Base-by-base conservation (phyloP, 202 grass and related monocot genomes). In the Bolboschoenoplectus hybrid region DNA sequence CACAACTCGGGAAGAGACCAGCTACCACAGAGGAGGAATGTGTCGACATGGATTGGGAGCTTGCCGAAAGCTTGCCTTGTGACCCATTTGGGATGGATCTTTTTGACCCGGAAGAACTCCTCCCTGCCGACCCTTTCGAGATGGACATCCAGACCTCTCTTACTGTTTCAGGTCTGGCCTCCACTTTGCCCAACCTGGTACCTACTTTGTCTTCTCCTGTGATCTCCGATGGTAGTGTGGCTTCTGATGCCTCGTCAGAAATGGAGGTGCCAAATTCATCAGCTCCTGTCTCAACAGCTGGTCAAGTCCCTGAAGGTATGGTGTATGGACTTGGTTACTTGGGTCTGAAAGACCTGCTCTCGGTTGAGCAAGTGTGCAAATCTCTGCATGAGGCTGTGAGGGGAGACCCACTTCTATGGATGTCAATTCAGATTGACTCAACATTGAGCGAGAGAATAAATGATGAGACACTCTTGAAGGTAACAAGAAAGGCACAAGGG, bases 81-180 rank as follows among this genome's bases (percentile, higher is more conserved):
- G 93, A 89, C 6, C 93, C 92, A 62, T 74, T 84, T 0, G 94
- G 87, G 65, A 68, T 89, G 71, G 81, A 87, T 26, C 78, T 87
- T 19, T n/a, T 81, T 64, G 87, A 87, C 60, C 89, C 89, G 0
- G 94, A 86, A 47, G 79, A 87, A 65, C 83, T 86, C 55, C 83
- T 97, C 66, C 95, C 95, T 3, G 64, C 58, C 0, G 95, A 97
- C 44, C 92, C 95, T 44, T 97, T 94, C 4, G 95, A 82, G 63
- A 97, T 97, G 94, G 89, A 91, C 44, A 63, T 93, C 38, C 82
- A 86, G 80, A 86, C 82, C 65, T 82, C 89, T 1, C 58, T 88
- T 14, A 87, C 84, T 0, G 80, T 93, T 45, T 62, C 67, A 10
- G 76, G 34, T 61, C 36, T 61, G 36, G 56, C 61, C 17, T 80